Evolutionary conservation across 2,329 filamentous ascomycete genomes (phyloP), one percentile per base, ranked within the genome.

Genomic region (Epicoccum sorghinum): DNA sequence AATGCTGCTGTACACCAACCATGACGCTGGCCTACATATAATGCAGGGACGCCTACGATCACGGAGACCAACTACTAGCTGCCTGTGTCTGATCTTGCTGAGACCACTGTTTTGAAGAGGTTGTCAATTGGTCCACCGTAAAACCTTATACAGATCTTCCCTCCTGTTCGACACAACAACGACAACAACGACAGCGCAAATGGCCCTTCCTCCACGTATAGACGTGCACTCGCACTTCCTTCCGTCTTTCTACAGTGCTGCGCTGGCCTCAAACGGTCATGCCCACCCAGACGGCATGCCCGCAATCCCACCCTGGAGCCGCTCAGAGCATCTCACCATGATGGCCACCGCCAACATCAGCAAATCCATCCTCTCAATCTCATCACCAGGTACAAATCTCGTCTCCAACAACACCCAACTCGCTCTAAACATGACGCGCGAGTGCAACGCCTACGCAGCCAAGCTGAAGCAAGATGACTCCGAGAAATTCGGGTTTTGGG

Each of bases 331-430:
- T 56, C 73, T 85, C 3, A 66, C 70, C 0, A 71, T 84, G 59
- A 85, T 86, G 82, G 62, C 77, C 38, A 64, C 71, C 0, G 64
- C 77, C 53, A 77, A 79, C 57, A 82, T 86, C 54, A 67, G 67
- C 5, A 82, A 79, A 60, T 81, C 81, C 9, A 80, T 85, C 32
- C 68, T 86, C 9, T 83, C 80, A 61, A 79, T 86, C 63, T 81
- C 78, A 4, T 79, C 79, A 0, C 83, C 83, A 0, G 83, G 82
- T 12, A 81, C 78, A 0, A 71, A 82, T 53, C 71, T 86, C 13
- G 69, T 70, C 0, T 68, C 75, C 0, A 67, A 67, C 1, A 71
- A 82, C 52, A 60, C 75, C 39, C 47, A 61, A 1, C 68, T 77
- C 10, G 74, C 71, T 3, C 66, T 69, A 3, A 55, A 62, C 10